Percentiles rank a stretch among this genome's conserved stretches.
Conservation (phyloP, 768 basidiomycete genomes). For the Wakefieldia striispora region DNA sequence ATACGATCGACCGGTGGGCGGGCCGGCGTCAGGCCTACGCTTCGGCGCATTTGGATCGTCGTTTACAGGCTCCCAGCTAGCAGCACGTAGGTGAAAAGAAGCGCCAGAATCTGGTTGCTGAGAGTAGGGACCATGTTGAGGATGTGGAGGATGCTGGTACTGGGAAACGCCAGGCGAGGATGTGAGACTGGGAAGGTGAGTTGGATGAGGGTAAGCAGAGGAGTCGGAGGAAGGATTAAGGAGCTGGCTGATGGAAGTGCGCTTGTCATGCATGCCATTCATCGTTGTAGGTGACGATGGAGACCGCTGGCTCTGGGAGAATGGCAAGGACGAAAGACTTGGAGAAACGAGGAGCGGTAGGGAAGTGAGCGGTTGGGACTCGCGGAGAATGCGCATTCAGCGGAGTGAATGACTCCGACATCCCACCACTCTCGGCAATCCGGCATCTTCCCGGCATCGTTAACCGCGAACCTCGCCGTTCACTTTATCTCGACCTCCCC, state of each 20-base stretch:
- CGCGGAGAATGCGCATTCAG: conserved; percentile 29
- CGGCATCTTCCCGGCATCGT: conserved; percentile 23
- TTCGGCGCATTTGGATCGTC: conserved; percentile 37
- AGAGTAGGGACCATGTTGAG: conserved; percentile 26
- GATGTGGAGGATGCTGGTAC: conserved; percentile 30
- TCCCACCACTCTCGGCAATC: conserved; percentile 12
- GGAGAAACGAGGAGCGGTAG: conserved; percentile 20
- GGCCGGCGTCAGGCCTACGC: conserved; percentile 34
- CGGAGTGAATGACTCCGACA: conserved; percentile 35
- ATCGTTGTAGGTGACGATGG: conserved; percentile 29
- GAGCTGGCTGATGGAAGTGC: conserved; percentile 49
- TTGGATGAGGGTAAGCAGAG: conserved; percentile 31
- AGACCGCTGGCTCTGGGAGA: conserved; percentile 11
- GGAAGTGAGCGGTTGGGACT: conserved; percentile 32
- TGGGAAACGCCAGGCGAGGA: conserved; percentile 23
- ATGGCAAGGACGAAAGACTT: conserved; percentile 8
- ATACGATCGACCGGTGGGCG: conserved; percentile 34
- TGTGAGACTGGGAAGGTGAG: conserved; percentile 29
- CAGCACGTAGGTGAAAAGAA: conserved; percentile 58
- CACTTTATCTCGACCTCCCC: not conserved
- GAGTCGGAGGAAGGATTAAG: conserved; percentile 47
- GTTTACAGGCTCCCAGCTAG: conserved; percentile 50
- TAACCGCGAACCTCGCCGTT: conserved; percentile 30
- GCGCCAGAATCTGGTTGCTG: conserved; percentile 29
- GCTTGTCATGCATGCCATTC: conserved; percentile 46